Evolutionary conservation across 345 rosid genomes (phyloP).

Genomic region (Gossypium herbaceum): DNA sequence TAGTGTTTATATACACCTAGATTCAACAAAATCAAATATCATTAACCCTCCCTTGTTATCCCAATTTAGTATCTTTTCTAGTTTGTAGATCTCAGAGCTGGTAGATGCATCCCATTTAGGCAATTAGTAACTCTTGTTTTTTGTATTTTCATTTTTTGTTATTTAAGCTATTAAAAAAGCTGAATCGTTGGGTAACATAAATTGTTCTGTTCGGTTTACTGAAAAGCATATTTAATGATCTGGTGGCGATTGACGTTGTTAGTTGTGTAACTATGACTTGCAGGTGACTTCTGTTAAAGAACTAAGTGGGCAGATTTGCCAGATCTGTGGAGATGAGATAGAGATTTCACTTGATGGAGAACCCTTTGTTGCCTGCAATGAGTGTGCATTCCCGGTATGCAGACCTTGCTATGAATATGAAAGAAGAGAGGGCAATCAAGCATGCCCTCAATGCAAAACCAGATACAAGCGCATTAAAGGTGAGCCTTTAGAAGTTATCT

Average conservation of each 20-base stretch:
- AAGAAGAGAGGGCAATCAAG: constrained; percentile 87
- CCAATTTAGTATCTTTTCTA: constrained; percentile 5
- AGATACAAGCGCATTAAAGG: constrained; percentile 88
- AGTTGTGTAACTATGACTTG: constrained; percentile 8
- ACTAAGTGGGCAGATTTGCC: constrained; percentile 70
- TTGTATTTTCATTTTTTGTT: constrained; percentile 1
- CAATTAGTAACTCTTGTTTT: constrained; percentile 14
- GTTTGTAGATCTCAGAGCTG: constrained; percentile 24
- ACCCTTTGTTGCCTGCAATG: constrained; percentile 91
- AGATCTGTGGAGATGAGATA: constrained; percentile 90
- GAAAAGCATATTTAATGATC: constrained; percentile 1
- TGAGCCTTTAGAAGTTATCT: constrained; percentile 10
- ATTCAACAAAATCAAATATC: constrained; percentile 10
- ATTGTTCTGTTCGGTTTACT: background rate
- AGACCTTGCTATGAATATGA: constrained; percentile 89
- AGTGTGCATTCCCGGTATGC: constrained; percentile 97
- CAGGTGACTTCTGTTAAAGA: constrained; percentile 73
- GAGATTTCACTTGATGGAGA: constrained; percentile 65
- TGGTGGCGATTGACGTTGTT: constrained; percentile 10
- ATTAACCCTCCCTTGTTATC: background rate
- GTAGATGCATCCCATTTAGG: constrained; percentile 18
- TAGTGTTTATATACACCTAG: background rate
- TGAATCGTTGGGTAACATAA: background rate
- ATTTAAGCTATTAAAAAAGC: background rate
- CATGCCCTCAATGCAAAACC: constrained; percentile 93